These are phyloP conservation scores for Yamadazyma phyllophila DNA, from an alignment of 805 yeast species.

Conservation along the genomic window DNA sequence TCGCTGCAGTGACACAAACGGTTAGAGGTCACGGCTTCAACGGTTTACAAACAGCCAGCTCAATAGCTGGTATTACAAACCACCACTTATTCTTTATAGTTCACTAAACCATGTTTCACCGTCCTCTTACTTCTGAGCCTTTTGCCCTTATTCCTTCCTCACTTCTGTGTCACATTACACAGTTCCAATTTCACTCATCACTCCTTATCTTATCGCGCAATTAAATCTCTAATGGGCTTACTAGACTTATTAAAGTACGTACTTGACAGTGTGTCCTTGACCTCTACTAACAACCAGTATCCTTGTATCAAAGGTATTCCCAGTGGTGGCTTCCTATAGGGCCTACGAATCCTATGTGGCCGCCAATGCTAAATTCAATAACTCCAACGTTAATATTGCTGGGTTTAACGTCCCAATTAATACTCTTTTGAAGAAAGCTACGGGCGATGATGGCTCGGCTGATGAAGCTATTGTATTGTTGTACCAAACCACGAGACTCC, in stretches of 20 bases:
- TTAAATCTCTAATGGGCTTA: background rate
- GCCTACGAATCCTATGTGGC: slow-evolving; percentile 48
- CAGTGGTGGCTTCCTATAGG: slow-evolving; percentile 58
- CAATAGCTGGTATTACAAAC: no score
- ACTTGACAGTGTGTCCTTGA: background rate
- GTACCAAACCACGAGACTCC: slow-evolving; percentile 18
- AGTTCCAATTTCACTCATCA: background rate
- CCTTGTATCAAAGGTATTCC: slow-evolving; percentile 35
- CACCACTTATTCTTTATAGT: no score
- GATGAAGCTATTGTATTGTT: slow-evolving; percentile 12
- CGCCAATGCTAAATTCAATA: slow-evolving; percentile 26
- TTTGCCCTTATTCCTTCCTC: no score
- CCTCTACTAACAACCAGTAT: slow-evolving; percentile 3
- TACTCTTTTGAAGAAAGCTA: slow-evolving; percentile 30
- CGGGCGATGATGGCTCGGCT: slow-evolving; percentile 15
- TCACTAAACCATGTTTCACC: no score
- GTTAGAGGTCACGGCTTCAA: no score
- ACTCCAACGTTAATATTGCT: slow-evolving; percentile 30
- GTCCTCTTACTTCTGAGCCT: no score
- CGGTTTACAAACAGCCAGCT: no score
- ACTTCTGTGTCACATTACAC: background rate
- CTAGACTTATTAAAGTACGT: slow-evolving; percentile 4
- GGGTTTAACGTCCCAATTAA: slow-evolving; percentile 41
- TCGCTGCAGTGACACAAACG: no score
- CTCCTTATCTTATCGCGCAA: background rate